Conservation (phyloP, 1,284 basidiomycete genomes). For the Ceratorhiza oryzae-sativae region DNA sequence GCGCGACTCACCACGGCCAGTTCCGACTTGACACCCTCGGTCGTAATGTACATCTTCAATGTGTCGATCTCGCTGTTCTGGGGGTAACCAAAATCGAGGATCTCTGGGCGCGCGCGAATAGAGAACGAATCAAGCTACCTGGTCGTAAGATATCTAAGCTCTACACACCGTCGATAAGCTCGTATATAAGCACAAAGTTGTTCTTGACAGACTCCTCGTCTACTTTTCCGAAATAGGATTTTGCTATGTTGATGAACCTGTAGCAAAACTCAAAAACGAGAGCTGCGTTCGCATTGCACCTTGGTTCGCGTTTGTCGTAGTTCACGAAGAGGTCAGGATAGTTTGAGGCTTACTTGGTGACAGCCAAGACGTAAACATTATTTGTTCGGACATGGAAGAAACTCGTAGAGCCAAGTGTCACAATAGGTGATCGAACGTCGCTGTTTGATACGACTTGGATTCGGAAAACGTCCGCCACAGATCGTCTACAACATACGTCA, state of each 20-base stretch:
- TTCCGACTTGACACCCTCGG: constrained; percentile 90
- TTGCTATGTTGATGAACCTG: constrained; percentile 91
- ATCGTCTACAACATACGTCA: constrained; percentile 67
- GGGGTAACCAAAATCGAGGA: constrained; percentile 99
- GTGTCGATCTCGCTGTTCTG: constrained; percentile 99
- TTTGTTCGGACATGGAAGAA: constrained; percentile 97
- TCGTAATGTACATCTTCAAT: constrained; percentile 97
- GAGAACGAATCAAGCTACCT: neutral
- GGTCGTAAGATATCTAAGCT: neutral
- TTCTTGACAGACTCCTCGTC: constrained; percentile 99
- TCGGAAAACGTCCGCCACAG: constrained; percentile 96
- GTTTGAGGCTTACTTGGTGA: constrained; percentile 78
- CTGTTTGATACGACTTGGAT: constrained; percentile 98
- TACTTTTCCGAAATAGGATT: constrained; percentile 96
- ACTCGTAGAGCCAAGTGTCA: constrained; percentile 95
- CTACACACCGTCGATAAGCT: constrained; percentile 84
- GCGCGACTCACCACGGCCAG: constrained; percentile 71
- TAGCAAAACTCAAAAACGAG: constrained; percentile 98
- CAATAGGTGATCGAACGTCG: constrained; percentile 95
- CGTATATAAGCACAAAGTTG: constrained; percentile 97
- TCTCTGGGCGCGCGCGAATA: constrained; percentile 64
- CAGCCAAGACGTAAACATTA: constrained; percentile 93
- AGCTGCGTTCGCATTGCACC: constrained; percentile 96
- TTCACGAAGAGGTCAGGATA: neutral
- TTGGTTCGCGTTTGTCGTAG: constrained; percentile 49